Evolutionary conservation across 1,139 yeast genomes (phyloP).

Genomic region (Diutina ranongensis): DNA sequence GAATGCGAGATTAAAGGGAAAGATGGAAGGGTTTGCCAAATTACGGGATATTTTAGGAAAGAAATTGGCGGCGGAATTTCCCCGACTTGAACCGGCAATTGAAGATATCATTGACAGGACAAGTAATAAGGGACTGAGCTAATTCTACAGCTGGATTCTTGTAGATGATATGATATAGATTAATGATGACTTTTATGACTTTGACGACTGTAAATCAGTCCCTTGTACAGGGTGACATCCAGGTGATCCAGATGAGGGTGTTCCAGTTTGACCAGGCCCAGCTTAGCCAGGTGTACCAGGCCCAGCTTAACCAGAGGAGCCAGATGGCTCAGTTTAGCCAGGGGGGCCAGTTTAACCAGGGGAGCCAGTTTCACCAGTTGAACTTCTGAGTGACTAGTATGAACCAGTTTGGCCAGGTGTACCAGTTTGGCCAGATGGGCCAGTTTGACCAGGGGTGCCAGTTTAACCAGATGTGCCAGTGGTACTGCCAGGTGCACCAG

Average conservation of each 20-base stretch:
- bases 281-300: too few relatives aligned
- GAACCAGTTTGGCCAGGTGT: neutral
- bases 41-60: constrained; percentile 56
- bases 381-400: neutral
- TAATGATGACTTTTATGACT: neutral
- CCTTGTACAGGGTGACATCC: neutral
- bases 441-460: neutral
- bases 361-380: neutral
- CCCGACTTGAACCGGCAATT: constrained; percentile 49
- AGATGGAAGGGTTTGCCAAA: constrained; percentile 48
- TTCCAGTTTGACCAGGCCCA: neutral
- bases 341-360: neutral
- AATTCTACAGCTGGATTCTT: neutral
- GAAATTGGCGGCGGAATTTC: constrained; percentile 65
- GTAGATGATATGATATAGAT: neutral
- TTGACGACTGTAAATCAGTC: neutral
- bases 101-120: constrained; percentile 36
- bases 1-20: constrained; percentile 82
- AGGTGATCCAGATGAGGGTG: neutral
- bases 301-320: too few relatives aligned
- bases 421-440: neutral
- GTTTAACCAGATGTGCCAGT: neutral
- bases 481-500: too few relatives aligned
- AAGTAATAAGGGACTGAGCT: too few relatives aligned
- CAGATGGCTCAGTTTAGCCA: neutral